Percentiles rank a stretch among this genome's conserved stretches.
These are phyloP conservation scores for Ocimum tenuiflorum DNA, from an alignment of 257 asterid species.

Conservation along the genomic window DNA sequence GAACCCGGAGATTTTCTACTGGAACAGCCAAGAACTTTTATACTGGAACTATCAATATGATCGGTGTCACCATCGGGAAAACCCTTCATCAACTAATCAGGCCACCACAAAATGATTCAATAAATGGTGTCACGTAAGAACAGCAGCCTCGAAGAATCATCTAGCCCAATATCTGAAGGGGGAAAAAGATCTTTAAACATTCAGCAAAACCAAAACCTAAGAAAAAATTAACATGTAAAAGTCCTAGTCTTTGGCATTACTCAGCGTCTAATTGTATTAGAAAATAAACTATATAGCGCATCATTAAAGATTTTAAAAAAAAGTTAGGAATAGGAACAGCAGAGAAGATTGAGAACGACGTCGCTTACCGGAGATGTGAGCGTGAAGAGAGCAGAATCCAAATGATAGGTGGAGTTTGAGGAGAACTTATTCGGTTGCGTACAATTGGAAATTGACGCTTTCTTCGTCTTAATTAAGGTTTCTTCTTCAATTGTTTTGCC, in stretches of 20 bases:
- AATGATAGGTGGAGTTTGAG: background rate
- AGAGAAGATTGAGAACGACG: background rate
- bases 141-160: conserved; percentile 11
- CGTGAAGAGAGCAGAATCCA: background rate
- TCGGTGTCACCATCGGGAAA: conserved; percentile 27
- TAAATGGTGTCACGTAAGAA: conserved; percentile 22
- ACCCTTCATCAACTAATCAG: conserved; percentile 48
- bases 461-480: too few relatives aligned
- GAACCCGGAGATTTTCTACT: conserved; percentile 29
- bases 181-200: conserved; percentile 1
- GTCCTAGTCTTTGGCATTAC: background rate
- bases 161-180: conserved; percentile 20
- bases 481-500: too few relatives aligned
- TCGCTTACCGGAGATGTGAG: conserved; percentile 28
- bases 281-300: background rate
- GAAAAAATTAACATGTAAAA: background rate
- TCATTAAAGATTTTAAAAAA: background rate
- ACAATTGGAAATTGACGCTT: background rate
- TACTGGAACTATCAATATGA: conserved; percentile 19
- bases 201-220: background rate
- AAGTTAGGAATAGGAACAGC: background rate
- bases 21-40: conserved; percentile 2
- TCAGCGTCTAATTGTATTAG: background rate
- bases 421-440: background rate
- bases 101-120: background rate